Percentiles rank a stretch among this genome's conserved stretches.
phyloP scores from a whole-genome alignment of 2,329 filamentous ascomycete species.

The Sphaerulina vaccinii region DNA sequence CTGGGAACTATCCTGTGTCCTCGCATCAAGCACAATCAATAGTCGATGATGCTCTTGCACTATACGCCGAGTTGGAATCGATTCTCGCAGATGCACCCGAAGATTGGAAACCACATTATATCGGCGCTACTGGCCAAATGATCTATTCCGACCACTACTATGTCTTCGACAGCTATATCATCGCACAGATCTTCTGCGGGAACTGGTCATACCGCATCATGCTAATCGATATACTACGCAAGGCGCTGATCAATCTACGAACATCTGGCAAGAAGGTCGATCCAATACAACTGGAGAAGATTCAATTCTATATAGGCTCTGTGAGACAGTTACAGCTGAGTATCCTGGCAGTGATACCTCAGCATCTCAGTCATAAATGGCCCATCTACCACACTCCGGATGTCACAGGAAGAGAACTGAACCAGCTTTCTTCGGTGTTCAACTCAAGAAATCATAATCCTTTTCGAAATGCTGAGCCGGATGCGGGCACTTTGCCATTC shows the following conservation, averaged over 20 bases:
- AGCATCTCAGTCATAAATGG: constrained; percentile 13
- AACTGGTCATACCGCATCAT: constrained; percentile 19
- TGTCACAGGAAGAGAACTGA: background rate
- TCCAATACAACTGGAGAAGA: constrained; percentile 9
- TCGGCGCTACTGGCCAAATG: constrained; percentile 12
- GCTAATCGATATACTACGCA: constrained; percentile 19
- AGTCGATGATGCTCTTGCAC: constrained; percentile 7
- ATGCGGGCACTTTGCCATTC: constrained; percentile 12
- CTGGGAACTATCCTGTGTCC: constrained; percentile 17
- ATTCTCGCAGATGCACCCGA: constrained; percentile 14
- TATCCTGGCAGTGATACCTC: constrained; percentile 17
- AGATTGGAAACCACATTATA: constrained; percentile 17
- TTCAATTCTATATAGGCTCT: constrained; percentile 10
- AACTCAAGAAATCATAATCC: constrained; percentile 16
- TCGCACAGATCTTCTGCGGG: constrained; percentile 19
- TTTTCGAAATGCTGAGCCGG: constrained; percentile 11
- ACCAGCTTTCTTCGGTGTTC: constrained; percentile 1
- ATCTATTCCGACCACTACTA: constrained; percentile 20
- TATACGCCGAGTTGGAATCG: constrained; percentile 18
- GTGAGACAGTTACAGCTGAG: constrained; percentile 15
- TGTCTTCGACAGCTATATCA: constrained; percentile 19
- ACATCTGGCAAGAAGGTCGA: constrained; percentile 5
- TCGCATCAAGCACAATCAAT: constrained; percentile 9
- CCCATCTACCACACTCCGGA: constrained; percentile 12
- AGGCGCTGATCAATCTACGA: constrained; percentile 11